Base-by-base conservation (phyloP, 2,329 filamentous ascomycete genomes). In the Arthrocladium fulminans region DNA sequence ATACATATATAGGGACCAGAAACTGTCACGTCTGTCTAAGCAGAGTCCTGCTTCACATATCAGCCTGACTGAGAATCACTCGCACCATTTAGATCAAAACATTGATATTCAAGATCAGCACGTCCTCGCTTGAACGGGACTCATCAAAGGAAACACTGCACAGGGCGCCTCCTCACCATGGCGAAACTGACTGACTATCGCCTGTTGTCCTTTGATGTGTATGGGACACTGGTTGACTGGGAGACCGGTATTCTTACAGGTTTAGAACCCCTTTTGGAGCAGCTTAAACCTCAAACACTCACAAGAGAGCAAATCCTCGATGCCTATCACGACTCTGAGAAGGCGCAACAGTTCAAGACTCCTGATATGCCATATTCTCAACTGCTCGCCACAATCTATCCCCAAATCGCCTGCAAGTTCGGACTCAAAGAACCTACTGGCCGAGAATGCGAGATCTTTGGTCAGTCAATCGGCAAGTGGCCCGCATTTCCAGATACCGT, bases 181-280 rank as follows among this genome's bases (percentile, higher is more conserved):
- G 27, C 27, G 27, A 29, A 29, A 29, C 27, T 29, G 27, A 13
- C 7, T 7, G 27, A 29, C 13, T 29, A 29, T 13, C 27, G 27
- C 13, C 27, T 29, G 27, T 13, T 29, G 13, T 29, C 7, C 13
- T 29, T 29, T 13, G 27, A 29, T 13, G 27, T 29, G 27, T 29
- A 29, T 13, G 27, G 27, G 13, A 29, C 27, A 29, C 27, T 29
- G 13, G 13, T 29, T 29, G 27, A 29, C 13, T 29, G 27, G 84
- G 82, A 88, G 63, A 62, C 68, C n/a, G 83, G 83, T 50, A 75
- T 87, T 49, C 64, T 75, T 45, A 55, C 64, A 2, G 71, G 75
- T 2, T 71, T 88, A 1, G 49, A 64, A 27, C 65, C 67, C n/a
- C 59, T 69, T 6, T 57, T 54, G 17, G 12, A 22, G 10, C 42